Conservation (phyloP, 441 rosid genomes). For the Euphorbia celastroides region DNA sequence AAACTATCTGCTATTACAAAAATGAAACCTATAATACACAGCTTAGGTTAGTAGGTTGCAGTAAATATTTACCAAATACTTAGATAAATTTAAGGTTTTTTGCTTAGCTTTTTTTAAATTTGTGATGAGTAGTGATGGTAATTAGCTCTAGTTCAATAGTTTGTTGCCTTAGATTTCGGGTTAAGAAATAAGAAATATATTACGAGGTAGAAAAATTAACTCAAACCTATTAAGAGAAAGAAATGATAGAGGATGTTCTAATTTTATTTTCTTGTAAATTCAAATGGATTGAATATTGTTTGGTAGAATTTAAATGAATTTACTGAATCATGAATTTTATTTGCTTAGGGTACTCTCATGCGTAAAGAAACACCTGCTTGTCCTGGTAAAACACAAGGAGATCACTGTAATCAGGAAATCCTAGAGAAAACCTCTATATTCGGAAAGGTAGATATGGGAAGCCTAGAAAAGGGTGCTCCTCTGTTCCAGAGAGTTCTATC, state of each 20-base stretch:
- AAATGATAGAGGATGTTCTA: not conserved
- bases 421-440: slow-evolving; percentile 33
- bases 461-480: slow-evolving; percentile 55
- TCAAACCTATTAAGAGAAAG: not conserved
- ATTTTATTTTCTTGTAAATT: not conserved
- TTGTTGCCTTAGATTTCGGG: not conserved
- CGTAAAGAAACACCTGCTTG: slow-evolving; percentile 34
- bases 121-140: not conserved
- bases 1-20: too few species aligned
- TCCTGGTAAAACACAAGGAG: slow-evolving; percentile 35
- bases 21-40: not conserved
- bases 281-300: not conserved
- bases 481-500: slow-evolving; percentile 86
- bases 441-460: slow-evolving; percentile 46
- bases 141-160: not conserved
- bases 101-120: not conserved
- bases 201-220: not conserved
- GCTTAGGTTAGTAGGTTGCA: not conserved
- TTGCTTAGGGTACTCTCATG: slow-evolving; percentile 46
- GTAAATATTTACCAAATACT: not conserved
- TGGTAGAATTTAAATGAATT: slow-evolving; percentile 4
- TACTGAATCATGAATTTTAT: slow-evolving; percentile 6
- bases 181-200: not conserved
- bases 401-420: slow-evolving; percentile 34
- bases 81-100: too few species aligned